Percentiles rank a stretch among this genome's conserved stretches.
phyloP scores from a whole-genome alignment of 1,139 yeast species.

The Yamadazyma siamensis region DNA sequence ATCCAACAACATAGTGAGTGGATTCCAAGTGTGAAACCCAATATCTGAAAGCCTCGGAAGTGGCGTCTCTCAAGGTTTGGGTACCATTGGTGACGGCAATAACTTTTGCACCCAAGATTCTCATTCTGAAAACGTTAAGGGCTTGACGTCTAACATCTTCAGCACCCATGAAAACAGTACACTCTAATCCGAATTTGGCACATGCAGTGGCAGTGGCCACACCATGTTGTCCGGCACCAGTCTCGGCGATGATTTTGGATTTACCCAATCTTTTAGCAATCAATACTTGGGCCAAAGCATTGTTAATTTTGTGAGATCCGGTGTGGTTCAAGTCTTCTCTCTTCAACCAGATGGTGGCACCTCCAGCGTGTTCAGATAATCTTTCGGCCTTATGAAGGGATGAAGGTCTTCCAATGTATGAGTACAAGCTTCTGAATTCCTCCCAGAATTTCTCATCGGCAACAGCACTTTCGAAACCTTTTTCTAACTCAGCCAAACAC shows the following conservation, averaged over 20 bases:
- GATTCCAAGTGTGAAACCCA: slow-evolving; percentile 89
- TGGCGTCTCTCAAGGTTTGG: slow-evolving; percentile 93
- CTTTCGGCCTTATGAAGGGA: slow-evolving; percentile 88
- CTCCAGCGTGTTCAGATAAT: slow-evolving; percentile 85
- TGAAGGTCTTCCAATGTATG: slow-evolving; percentile 95
- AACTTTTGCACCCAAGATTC: slow-evolving; percentile 92
- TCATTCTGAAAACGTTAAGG: slow-evolving; percentile 94
- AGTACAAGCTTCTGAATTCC: slow-evolving; percentile 76
- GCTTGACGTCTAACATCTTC: slow-evolving; percentile 99
- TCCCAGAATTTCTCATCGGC: slow-evolving; percentile 93
- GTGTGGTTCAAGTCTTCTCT: slow-evolving; percentile 98
- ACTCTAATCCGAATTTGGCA: slow-evolving; percentile 93
- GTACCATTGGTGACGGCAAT: slow-evolving; percentile 94
- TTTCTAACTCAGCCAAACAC: slow-evolving; percentile 84
- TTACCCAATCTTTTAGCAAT: slow-evolving; percentile 92
- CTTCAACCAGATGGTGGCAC: slow-evolving; percentile 96
- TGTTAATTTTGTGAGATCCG: slow-evolving; percentile 96
- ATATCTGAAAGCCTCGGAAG: slow-evolving; percentile 91
- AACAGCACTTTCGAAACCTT: slow-evolving; percentile 80
- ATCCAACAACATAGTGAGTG: slow-evolving; percentile 94
- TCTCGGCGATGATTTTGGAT: slow-evolving; percentile 89
- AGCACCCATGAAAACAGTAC: slow-evolving; percentile 99
- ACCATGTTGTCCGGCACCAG: slow-evolving; percentile 99
- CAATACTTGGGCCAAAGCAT: slow-evolving; percentile 91
- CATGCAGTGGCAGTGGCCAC: slow-evolving; percentile 99